phyloP scores from a whole-genome alignment of 2,329 filamentous ascomycete species.

The Pyrenochaeta sp. region DNA sequence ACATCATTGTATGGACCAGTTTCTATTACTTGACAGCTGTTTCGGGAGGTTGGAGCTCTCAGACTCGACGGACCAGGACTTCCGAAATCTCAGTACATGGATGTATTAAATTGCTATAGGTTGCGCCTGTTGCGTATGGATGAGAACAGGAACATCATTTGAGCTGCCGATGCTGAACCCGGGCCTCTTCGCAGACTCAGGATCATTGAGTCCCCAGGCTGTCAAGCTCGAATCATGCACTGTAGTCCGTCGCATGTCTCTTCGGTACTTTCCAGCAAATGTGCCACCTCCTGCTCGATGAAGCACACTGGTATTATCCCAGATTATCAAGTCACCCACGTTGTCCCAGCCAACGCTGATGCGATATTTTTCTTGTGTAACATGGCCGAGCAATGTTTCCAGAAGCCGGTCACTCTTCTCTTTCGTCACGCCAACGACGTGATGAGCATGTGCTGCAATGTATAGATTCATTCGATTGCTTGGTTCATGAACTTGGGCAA shows the following conservation, averaged over 20 bases:
- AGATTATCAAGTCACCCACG: slow-evolving; percentile 61
- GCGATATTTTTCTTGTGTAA: slow-evolving; percentile 57
- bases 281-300: slow-evolving; percentile 60
- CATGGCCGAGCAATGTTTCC: slow-evolving; percentile 56
- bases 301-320: slow-evolving; percentile 67
- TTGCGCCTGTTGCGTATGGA: neutral
- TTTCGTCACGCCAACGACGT: slow-evolving; percentile 43
- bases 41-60: no score
- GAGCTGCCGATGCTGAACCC: slow-evolving; percentile 19
- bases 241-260: slow-evolving; percentile 65
- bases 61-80: neutral
- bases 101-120: neutral
- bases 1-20: neutral
- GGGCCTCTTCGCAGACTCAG: slow-evolving; percentile 11
- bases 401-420: slow-evolving; percentile 48
- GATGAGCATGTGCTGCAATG: slow-evolving; percentile 59
- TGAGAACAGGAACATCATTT: neutral
- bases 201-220: slow-evolving; percentile 54
- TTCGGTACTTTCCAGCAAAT: slow-evolving; percentile 57
- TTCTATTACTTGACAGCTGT: no score
- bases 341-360: slow-evolving; percentile 58
- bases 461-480: slow-evolving; percentile 62
- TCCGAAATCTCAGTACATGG: no score
- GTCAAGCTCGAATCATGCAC: slow-evolving; percentile 58
- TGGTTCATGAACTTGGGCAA: slow-evolving; percentile 61